Percentiles rank a stretch among this genome's conserved stretches.
phyloP scores from a whole-genome alignment of 1,284 basidiomycete species.

The Boletus subluridellus region DNA sequence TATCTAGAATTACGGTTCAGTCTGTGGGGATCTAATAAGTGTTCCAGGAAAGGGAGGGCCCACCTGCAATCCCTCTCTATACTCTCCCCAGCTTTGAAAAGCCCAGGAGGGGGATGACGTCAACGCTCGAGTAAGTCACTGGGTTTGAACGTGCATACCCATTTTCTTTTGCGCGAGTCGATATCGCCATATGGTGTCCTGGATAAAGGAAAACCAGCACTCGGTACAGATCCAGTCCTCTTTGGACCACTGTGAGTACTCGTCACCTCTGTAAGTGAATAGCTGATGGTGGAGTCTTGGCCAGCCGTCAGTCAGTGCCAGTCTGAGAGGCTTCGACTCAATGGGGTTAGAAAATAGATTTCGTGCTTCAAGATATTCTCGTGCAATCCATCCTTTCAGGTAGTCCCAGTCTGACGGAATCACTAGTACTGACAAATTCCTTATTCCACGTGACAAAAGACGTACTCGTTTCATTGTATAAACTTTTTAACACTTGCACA shows the following conservation, averaged over 20 bases:
- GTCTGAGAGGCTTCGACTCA: neutral
- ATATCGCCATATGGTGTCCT: conserved; percentile 10
- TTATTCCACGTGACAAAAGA: neutral
- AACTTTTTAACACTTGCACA: neutral
- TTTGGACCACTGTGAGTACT: conserved; percentile 3
- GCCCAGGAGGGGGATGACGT: neutral
- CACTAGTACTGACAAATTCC: too few species aligned
- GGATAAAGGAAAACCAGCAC: neutral
- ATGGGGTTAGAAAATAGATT: neutral
- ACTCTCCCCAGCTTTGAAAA: neutral
- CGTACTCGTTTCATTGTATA: neutral
- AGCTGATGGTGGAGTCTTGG: neutral
- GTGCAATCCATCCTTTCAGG: neutral
- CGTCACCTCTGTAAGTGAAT: neutral
- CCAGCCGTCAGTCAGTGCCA: neutral
- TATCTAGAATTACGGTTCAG: neutral
- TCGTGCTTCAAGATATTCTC: neutral
- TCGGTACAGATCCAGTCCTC: neutral
- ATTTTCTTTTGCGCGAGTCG: neutral
- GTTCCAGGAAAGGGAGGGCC: neutral
- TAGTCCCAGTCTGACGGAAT: neutral
- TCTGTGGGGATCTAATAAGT: neutral
- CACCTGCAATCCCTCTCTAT: conserved; percentile 3
- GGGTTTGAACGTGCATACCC: neutral
- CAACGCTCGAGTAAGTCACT: neutral